A percentile compares a stretch with the other conserved stretches of the same genome.
phyloP scores from a whole-genome alignment of 345 rosid genomes.

The Xanthoceras sorbifolium region DNA sequence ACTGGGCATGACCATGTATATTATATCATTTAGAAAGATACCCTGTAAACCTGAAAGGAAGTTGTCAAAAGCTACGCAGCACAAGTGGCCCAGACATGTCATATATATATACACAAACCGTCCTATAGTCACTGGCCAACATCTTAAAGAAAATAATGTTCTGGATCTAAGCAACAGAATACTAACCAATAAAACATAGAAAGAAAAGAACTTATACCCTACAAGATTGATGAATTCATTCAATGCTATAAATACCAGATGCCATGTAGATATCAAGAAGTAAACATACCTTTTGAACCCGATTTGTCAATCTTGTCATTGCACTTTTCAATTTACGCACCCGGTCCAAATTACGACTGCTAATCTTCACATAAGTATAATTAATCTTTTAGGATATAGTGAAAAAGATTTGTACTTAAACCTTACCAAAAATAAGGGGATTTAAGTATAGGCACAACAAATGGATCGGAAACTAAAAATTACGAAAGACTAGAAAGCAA shows the following conservation, averaged over 20 bases:
- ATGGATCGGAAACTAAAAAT: not conserved
- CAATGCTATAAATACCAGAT: not conserved
- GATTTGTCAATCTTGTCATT: slow-evolving; percentile 52
- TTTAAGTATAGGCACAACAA: slow-evolving; percentile 6
- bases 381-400: slow-evolving; percentile 1
- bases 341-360: slow-evolving; percentile 54
- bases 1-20: not conserved
- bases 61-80: not conserved
- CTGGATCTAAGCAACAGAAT: not conserved
- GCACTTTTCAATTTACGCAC: slow-evolving; percentile 57
- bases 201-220: not conserved
- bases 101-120: not conserved
- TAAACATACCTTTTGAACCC: slow-evolving; percentile 51
- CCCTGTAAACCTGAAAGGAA: not conserved
- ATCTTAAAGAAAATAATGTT: not conserved
- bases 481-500: not conserved
- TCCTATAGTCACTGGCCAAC: not conserved
- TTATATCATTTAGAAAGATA: not conserved
- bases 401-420: not conserved
- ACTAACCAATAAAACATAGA: not conserved
- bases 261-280: slow-evolving; percentile 5
- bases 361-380: slow-evolving; percentile 42
- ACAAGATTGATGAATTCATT: not conserved
- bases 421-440: not conserved
- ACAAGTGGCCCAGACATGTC: not conserved